Conservation (phyloP, 345 rosid species). For the Laguncularia racemosa region DNA sequence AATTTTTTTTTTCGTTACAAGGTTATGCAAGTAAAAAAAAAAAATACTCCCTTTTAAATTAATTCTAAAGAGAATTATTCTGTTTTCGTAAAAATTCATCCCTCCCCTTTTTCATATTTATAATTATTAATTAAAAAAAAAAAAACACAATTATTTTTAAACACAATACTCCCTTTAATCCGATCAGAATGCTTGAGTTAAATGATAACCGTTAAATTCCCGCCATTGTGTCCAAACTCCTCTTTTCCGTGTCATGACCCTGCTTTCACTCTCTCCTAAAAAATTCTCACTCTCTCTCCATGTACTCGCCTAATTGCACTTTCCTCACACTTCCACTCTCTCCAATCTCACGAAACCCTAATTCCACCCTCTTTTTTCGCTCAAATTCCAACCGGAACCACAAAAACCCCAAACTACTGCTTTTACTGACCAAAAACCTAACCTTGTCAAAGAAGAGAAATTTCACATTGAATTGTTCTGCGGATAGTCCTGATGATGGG, state of each 20-base stretch:
- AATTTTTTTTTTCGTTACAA: no score
- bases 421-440: conserved; percentile 10
- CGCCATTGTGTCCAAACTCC: conserved; percentile 8
- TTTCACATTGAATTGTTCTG: conserved; percentile 29
- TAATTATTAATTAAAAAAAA: no score
- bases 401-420: conserved; percentile 14
- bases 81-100: no score
- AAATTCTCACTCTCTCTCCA: conserved; percentile 9
- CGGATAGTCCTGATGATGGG: conserved; percentile 14
- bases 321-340: conserved; percentile 20
- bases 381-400: neutral
- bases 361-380: conserved; percentile 15
- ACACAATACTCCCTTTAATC: no score
- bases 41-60: no score
- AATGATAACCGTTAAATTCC: neutral
- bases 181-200: no score
- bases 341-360: conserved; percentile 13
- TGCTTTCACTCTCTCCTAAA: neutral
- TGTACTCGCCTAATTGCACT: conserved; percentile 30
- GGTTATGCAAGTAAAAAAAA: no score
- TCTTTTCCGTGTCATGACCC: neutral
- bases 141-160: no score
- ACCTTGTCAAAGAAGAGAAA: conserved; percentile 11
- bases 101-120: no score
- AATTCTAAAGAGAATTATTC: no score